Percentiles rank a stretch among this genome's conserved stretches.
These are phyloP conservation scores for Mitragyna speciosa DNA, from an alignment of 257 asterid genomes.

Conservation along the genomic window DNA sequence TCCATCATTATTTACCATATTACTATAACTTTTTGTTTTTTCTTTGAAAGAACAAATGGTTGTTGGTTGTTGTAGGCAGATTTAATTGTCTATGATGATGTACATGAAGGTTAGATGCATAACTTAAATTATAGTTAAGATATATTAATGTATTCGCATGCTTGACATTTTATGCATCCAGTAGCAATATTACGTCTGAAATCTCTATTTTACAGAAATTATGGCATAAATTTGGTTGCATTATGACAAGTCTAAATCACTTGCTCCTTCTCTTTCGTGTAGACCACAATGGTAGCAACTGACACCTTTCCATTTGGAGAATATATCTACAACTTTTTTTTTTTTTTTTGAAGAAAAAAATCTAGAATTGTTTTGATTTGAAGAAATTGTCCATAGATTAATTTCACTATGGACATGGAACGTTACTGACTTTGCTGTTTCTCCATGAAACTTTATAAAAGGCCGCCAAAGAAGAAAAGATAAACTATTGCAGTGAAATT, in stretches of 20 bases:
- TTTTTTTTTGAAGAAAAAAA: neutral
- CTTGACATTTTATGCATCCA: neutral
- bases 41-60: too few relatives aligned
- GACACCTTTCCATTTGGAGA: too few relatives aligned
- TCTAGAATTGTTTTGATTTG: neutral
- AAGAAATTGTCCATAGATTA: neutral
- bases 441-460: too few relatives aligned
- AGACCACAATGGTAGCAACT: neutral
- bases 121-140: neutral
- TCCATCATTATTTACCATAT: too few relatives aligned
- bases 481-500: neutral
- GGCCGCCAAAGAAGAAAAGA: neutral
- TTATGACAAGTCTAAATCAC: neutral
- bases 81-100: too few relatives aligned
- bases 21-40: too few relatives aligned
- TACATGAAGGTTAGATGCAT: neutral
- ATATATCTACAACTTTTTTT: too few relatives aligned
- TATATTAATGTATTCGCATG: neutral
- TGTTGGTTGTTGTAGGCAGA: too few relatives aligned
- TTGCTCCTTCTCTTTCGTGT: neutral
- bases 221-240: neutral
- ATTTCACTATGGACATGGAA: neutral
- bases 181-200: neutral
- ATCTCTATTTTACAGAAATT: neutral
- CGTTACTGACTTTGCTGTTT: neutral